phyloP scores from a whole-genome alignment of 495 filamentous ascomycete genomes.

The Beverwykella pulmonaria region DNA sequence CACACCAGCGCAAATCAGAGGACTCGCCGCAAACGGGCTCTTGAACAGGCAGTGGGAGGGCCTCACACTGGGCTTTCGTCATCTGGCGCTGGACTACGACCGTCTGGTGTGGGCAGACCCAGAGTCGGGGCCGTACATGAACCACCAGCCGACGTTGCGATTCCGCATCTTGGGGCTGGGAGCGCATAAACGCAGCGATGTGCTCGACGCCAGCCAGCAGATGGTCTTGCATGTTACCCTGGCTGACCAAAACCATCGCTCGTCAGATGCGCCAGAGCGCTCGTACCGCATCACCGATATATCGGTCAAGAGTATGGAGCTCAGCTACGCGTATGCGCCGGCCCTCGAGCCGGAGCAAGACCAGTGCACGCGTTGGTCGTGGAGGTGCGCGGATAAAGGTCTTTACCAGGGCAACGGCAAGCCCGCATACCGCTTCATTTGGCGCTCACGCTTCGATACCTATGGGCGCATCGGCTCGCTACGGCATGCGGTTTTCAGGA shows the following conservation, averaged over 20 bases:
- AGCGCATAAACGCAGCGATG: constrained; percentile 11
- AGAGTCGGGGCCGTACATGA: neutral
- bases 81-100: constrained; percentile 29
- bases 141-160: constrained; percentile 3
- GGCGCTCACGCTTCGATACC: constrained; percentile 20
- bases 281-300: constrained; percentile 14
- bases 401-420: neutral
- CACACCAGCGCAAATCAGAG: neutral
- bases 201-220: constrained; percentile 18
- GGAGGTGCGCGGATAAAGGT: constrained; percentile 25
- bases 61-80: constrained; percentile 9
- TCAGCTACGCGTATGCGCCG: constrained; percentile 3
- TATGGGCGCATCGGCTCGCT: constrained; percentile 24
- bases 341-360: constrained; percentile 3
- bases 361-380: constrained; percentile 10
- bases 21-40: neutral
- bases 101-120: constrained; percentile 22
- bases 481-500: constrained; percentile 7
- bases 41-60: constrained; percentile 8
- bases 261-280: constrained; percentile 14
- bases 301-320: neutral
- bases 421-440: constrained; percentile 27
- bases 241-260: constrained; percentile 9
- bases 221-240: constrained; percentile 18
- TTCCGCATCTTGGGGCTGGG: constrained; percentile 26